Evolutionary conservation across 176 grass and related monocot species (phyloP).

Genomic region (bread wheat (Triticum aestivum)): DNA sequence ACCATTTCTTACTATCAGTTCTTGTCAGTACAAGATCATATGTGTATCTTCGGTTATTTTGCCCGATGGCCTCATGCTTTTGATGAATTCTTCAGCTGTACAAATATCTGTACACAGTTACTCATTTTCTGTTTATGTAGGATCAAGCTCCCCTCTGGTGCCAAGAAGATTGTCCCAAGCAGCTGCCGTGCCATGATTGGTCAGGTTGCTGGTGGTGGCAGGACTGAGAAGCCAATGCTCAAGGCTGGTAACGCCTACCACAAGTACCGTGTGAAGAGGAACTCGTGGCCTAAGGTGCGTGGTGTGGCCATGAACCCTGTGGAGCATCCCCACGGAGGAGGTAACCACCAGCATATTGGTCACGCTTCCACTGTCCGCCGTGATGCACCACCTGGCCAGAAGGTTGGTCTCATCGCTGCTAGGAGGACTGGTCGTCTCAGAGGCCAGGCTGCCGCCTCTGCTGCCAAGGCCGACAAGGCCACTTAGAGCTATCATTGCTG

Average conservation of each 20-base stretch:
- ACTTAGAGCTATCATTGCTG: slow-evolving; percentile 46
- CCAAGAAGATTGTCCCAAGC: slow-evolving; percentile 93
- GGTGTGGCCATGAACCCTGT: slow-evolving; percentile 99
- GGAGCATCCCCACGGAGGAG: slow-evolving; percentile 95
- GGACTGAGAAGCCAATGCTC: slow-evolving; percentile 85
- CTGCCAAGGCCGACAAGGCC: slow-evolving; percentile 81
- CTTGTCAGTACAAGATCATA: neutral
- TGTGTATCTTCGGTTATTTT: neutral
- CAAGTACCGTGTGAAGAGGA: slow-evolving; percentile 91
- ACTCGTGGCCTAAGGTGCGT: slow-evolving; percentile 98
- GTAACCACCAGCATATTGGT: slow-evolving; percentile 98
- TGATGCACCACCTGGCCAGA: slow-evolving; percentile 86
- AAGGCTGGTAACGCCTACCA: slow-evolving; percentile 95
- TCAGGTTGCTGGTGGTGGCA: slow-evolving; percentile 84
- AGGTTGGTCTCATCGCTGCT: slow-evolving; percentile 90
- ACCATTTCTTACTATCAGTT: neutral
- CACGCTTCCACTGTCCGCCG: slow-evolving; percentile 86
- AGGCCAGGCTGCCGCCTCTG: slow-evolving; percentile 79
- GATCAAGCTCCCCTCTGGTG: slow-evolving; percentile 93
- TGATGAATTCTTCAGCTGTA: neutral
- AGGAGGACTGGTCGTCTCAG: slow-evolving; percentile 89
- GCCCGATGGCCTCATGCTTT: neutral
- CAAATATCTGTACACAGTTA: neutral
- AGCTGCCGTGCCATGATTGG: slow-evolving; percentile 90
- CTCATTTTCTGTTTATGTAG: slow-evolving; percentile 15